phyloP scores from a whole-genome alignment of 2,329 filamentous ascomycete genomes.

The Parastagonospora nodorum region DNA sequence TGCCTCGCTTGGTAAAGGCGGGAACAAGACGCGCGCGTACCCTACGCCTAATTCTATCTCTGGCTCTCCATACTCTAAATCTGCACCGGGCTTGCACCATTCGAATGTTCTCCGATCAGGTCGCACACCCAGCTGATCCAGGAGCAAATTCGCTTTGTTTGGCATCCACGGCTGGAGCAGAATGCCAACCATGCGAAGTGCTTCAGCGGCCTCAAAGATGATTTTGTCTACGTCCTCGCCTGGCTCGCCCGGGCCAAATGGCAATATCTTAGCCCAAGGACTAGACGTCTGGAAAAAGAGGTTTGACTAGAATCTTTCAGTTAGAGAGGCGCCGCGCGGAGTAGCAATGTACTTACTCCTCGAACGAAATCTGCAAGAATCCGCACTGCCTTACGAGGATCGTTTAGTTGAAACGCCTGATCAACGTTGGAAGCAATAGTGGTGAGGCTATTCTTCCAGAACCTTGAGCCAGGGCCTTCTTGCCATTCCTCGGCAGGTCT shows the following conservation, averaged over 20 bases:
- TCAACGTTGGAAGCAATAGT: constrained; percentile 26
- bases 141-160: constrained; percentile 69
- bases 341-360: constrained; percentile 22
- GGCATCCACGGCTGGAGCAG: constrained; percentile 93
- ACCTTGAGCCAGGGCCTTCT: constrained; percentile 33
- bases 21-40: constrained; percentile 58
- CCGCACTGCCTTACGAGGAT: constrained; percentile 33
- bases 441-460: constrained; percentile 47
- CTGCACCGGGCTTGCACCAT: constrained; percentile 66
- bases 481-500: constrained; percentile 34
- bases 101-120: constrained; percentile 65
- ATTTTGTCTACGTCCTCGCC: constrained; percentile 47
- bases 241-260: constrained; percentile 30
- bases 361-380: constrained; percentile 35
- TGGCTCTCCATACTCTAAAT: constrained; percentile 70
- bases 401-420: constrained; percentile 29
- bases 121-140: constrained; percentile 78
- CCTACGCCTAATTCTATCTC: constrained; percentile 49
- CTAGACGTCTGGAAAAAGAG: constrained; percentile 66
- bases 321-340: neutral
- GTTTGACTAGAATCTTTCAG: constrained; percentile 60
- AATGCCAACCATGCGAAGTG: constrained; percentile 78
- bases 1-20: constrained; percentile 40
- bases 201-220: constrained; percentile 75
- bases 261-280: constrained; percentile 69